phyloP scores from a whole-genome alignment of 2,329 filamentous ascomycete genomes.

The Hypoxylon sp. region DNA sequence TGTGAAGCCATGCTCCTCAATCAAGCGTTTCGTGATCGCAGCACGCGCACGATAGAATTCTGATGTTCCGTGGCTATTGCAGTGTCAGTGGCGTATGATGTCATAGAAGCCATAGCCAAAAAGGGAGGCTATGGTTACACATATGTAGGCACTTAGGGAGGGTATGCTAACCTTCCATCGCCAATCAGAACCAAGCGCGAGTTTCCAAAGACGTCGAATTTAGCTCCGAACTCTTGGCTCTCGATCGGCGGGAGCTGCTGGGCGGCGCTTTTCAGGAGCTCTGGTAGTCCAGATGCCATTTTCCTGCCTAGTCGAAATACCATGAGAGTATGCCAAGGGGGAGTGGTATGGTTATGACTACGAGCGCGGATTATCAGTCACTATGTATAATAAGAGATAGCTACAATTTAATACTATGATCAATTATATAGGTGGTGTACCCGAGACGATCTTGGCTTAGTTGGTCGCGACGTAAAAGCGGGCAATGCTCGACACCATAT shows the following conservation, averaged over 20 bases:
- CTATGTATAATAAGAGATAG: too few relatives aligned
- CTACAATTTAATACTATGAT: too few relatives aligned
- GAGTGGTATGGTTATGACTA: too few relatives aligned
- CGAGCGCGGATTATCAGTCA: background rate
- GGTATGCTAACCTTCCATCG: constrained; percentile 56
- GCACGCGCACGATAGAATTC: constrained; percentile 68
- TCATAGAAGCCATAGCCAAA: constrained; percentile 1
- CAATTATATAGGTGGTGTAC: background rate
- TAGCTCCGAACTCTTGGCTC: constrained; percentile 54
- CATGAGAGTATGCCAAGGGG: constrained; percentile 4
- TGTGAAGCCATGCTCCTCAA: constrained; percentile 65
- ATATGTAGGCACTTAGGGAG: background rate
- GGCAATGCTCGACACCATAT: constrained; percentile 24
- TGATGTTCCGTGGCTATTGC: constrained; percentile 64
- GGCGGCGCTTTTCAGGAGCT: constrained; percentile 41
- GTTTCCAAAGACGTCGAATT: constrained; percentile 59
- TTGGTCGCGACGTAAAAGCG: constrained; percentile 19
- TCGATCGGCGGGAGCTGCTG: constrained; percentile 46
- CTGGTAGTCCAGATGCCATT: constrained; percentile 28
- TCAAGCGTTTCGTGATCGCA: constrained; percentile 65
- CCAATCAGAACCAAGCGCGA: constrained; percentile 62
- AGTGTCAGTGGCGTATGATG: constrained; percentile 12
- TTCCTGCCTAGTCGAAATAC: constrained; percentile 27
- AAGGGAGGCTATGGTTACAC: background rate
- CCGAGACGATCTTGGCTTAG: constrained; percentile 2